Conservation (phyloP, 1,139 yeast genomes). For the Yamadazyma kanchanaburiensis region DNA sequence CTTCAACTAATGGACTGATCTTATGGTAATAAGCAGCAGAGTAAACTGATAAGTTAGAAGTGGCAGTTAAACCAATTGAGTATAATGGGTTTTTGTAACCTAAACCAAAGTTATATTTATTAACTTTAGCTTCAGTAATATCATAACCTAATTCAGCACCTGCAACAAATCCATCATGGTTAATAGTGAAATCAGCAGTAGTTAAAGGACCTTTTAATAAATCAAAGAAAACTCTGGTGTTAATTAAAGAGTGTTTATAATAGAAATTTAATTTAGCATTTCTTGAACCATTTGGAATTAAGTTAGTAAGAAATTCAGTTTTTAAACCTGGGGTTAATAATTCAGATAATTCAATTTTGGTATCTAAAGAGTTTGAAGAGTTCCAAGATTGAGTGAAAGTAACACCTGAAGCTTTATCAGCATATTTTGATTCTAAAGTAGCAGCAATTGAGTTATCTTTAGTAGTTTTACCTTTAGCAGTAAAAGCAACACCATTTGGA, state of each 20-base stretch:
- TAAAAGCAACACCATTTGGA: conserved; percentile 94
- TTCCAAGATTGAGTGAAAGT: conserved; percentile 98
- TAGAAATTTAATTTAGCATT: conserved; percentile 88
- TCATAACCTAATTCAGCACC: conserved; percentile 98
- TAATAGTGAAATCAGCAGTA: conserved; percentile 91
- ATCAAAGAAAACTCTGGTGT: conserved; percentile 94
- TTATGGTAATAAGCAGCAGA: conserved; percentile 97
- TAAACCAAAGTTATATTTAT: conserved; percentile 90
- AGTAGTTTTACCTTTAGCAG: conserved; percentile 89
- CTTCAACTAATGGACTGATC: conserved; percentile 88
- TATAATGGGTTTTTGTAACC: conserved; percentile 90
- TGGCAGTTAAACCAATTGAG: conserved; percentile 84
- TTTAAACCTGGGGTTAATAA: conserved; percentile 94
- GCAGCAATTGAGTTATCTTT: conserved; percentile 84
- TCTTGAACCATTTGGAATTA: conserved; percentile 85
- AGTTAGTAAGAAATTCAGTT: conserved; percentile 86
- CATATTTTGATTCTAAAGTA: conserved; percentile 86
- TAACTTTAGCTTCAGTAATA: conserved; percentile 85
- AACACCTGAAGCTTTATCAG: conserved; percentile 91
- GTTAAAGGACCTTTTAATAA: conserved; percentile 93
- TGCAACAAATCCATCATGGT: conserved; percentile 94
- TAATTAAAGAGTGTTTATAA: conserved; percentile 90
- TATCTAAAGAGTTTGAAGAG: conserved; percentile 86
- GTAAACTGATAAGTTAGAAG: conserved; percentile 86
- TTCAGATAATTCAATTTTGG: conserved; percentile 91